Percentiles rank a stretch among this genome's conserved stretches.
Conservation (phyloP, 164 flowering plant genomes). For the Umbilicus rupestris region DNA sequence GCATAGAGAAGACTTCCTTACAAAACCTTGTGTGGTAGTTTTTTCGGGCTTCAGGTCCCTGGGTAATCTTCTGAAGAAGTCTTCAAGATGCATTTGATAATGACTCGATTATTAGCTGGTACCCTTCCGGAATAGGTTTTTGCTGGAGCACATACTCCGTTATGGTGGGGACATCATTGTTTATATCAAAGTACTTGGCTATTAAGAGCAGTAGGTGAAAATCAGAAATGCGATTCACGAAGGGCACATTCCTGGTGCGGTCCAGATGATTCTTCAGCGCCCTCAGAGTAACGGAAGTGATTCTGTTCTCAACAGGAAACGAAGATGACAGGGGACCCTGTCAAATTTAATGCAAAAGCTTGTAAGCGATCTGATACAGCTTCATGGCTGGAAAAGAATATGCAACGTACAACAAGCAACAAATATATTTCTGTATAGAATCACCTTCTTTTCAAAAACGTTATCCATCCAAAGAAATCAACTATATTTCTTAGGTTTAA, state of each 20-base stretch:
- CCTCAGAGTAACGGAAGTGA: conserved; percentile 34
- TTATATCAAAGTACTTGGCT: conserved; percentile 55
- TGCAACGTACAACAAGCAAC: no score
- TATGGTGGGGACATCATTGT: conserved; percentile 65
- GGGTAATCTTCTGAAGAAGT: not conserved
- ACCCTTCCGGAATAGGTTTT: conserved; percentile 66
- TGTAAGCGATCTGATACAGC: not conserved
- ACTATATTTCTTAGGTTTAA: not conserved
- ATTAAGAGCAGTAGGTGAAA: conserved; percentile 69
- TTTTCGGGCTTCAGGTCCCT: not conserved
- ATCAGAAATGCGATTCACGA: conserved; percentile 79
- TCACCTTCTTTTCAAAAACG: no score
- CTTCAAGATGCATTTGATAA: conserved; percentile 44
- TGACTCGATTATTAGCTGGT: conserved; percentile 72
- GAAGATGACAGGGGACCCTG: conserved; percentile 81
- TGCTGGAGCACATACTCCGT: conserved; percentile 59
- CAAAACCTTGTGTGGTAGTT: not conserved
- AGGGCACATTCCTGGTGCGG: conserved; percentile 50
- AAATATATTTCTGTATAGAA: no score
- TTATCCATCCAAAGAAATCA: no score
- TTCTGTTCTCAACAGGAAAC: conserved; percentile 81
- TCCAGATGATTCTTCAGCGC: conserved; percentile 69
- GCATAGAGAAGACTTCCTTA: no score
- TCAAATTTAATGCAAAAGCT: conserved; percentile 11
- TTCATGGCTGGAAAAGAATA: no score